Evolutionary conservation across 139 green algal species (phyloP).

Genomic region (Nannochloris sp.): DNA sequence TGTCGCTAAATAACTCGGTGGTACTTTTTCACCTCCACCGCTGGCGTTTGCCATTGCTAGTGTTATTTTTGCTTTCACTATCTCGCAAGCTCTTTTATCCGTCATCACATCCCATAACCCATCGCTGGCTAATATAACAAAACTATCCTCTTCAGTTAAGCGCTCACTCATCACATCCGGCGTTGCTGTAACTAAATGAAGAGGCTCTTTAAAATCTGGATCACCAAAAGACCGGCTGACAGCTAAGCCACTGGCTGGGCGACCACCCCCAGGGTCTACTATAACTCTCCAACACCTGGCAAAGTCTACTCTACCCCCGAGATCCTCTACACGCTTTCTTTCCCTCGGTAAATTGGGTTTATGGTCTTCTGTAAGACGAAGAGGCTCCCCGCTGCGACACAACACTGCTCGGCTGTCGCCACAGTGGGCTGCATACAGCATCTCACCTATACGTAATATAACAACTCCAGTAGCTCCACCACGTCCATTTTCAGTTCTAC

Average conservation of each 20-base stretch:
- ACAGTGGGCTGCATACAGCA: constrained; percentile 56
- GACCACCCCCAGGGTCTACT: not conserved
- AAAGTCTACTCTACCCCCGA: constrained; percentile 44
- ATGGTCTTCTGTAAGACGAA: constrained; percentile 65
- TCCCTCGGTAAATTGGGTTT: constrained; percentile 59
- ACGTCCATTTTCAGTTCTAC: constrained; percentile 28
- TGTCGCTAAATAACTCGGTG: not conserved
- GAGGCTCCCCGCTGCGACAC: constrained; percentile 27
- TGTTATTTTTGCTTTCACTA: constrained; percentile 7
- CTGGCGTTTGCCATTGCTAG: constrained; percentile 2
- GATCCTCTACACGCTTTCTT: constrained; percentile 38
- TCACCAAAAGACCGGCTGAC: constrained; percentile 56
- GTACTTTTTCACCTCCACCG: not conserved
- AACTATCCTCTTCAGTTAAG: constrained; percentile 33
- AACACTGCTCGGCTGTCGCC: constrained; percentile 60
- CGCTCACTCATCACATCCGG: constrained; percentile 42
- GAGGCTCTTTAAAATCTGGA: constrained; percentile 69
- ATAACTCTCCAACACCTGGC: constrained; percentile 61
- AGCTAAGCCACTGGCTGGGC: constrained; percentile 42
- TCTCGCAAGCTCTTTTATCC: constrained; percentile 44
- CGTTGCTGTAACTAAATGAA: constrained; percentile 33
- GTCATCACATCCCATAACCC: constrained; percentile 52
- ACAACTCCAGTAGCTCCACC: constrained; percentile 63
- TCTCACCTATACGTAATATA: constrained; percentile 43
- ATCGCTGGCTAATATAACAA: constrained; percentile 38